Base-by-base conservation (phyloP, 2,329 filamentous ascomycete genomes). In the Grosmannia clavigera region DNA sequence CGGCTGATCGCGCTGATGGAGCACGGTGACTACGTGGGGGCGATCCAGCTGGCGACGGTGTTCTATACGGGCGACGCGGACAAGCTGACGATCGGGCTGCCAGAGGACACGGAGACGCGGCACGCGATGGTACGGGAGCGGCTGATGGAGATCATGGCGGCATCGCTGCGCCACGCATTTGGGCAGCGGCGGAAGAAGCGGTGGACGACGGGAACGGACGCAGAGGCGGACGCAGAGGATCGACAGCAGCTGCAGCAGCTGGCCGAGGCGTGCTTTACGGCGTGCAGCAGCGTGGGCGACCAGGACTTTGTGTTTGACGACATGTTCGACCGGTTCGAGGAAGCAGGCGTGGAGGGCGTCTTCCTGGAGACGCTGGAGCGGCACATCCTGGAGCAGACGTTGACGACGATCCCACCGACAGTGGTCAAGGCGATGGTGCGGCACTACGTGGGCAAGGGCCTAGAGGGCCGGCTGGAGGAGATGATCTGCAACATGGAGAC, bases 401-500 rank as follows among this genome's bases (percentile, higher is more conserved):
- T 97, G 62, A 84, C 81, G 3, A 78, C 82, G 6, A 76, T 96
- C 9, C 94, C 94, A 7, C 91, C 94, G 0, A 81, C 82, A 4
- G 86, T 94, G 7, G 83, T 97, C 64, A 96, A 97, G 71, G 83
- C 88, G 58, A 78, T 97, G 69, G 88, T 97, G 40, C 81, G 81
- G 11, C 84, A 95, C 70, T 97, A 88, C 70, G 87, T 91, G 22
- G 79, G 78, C 48, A 86, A 84, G 62, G 89, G 88, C 55, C 83
- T 87, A 67, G 86, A 92, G 66, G 82, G 81, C 62, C 84, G 87
- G 12, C 78, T 99, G 9, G 95, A 99, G 73, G 92, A 97, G 72
- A 87, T 97, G 71, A 88, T 99, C 38, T 97, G 92, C 70, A 86
- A 92, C 64, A 86, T 99, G 74, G 87, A 96, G 67, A 95, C 92